Conservation (phyloP, 129 eudicot genomes). For the Pulicaria dysenterica region DNA sequence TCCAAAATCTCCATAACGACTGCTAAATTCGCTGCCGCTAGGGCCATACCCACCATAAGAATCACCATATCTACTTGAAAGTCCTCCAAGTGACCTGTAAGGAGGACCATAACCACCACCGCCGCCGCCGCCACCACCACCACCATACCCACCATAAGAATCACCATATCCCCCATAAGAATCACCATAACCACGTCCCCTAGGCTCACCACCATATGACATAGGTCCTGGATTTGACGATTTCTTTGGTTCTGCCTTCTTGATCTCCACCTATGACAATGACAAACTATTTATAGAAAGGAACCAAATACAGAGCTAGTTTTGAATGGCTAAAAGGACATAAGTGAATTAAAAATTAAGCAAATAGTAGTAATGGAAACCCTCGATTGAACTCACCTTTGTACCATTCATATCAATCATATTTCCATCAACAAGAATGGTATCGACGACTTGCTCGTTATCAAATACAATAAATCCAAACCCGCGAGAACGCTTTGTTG, state of each 20-base stretch:
- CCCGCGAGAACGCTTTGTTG: conserved; percentile 87
- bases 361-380: not conserved
- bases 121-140: conserved; percentile 46
- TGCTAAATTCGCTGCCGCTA: conserved; percentile 52
- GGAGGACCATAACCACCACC: conserved; percentile 48
- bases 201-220: conserved; percentile 78
- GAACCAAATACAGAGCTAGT: not conserved
- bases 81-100: conserved; percentile 64
- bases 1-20: conserved; percentile 63
- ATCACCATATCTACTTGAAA: conserved; percentile 50
- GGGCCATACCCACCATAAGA: conserved; percentile 56
- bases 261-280: conserved; percentile 92
- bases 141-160: conserved; percentile 53
- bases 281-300: conserved; percentile 21
- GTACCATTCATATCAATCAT: conserved; percentile 86
- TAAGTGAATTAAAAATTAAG: not conserved
- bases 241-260: conserved; percentile 98
- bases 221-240: conserved; percentile 79
- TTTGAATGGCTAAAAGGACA: not conserved
- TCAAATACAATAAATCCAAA: conserved; percentile 94
- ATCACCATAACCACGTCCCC: conserved; percentile 76
- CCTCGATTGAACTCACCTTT: conserved; percentile 55
- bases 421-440: conserved; percentile 69
- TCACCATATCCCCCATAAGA: conserved; percentile 58
- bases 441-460: conserved; percentile 79